Evolutionary conservation across 805 yeast species (phyloP), one percentile per base, ranked within the genome.

Genomic region (Monosporozyma aquatica): DNA sequence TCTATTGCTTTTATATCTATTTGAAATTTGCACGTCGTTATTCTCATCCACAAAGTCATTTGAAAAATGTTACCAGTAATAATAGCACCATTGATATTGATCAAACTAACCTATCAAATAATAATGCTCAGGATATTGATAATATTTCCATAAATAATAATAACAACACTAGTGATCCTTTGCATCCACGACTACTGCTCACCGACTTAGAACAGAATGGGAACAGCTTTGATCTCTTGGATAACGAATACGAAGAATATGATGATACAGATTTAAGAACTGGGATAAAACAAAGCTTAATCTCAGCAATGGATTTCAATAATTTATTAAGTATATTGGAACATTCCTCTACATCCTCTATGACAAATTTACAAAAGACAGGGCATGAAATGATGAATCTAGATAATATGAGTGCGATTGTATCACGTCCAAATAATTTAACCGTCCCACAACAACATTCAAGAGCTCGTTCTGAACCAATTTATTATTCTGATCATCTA

Each of bases 231-330:
- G 35, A 15, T 14, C 33, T 15, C 2, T n/a, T n/a, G n/a, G n/a
- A n/a, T n/a, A n/a, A n/a, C n/a, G n/a, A 23, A 23, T 23, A 6
- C 4, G 43, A 39, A 3, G 28, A 24, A 23, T 26, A 28, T 23
- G 41, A 37, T 32, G 43, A 43, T 7, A 27, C 36, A 9, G 15
- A 23, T 8, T 30, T 48, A 26, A 41, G 47, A 24, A 40, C 41
- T 13, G 45, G 48, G 6, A 53, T 55, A 4, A 55, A 56, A 39
- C 61, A 59, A n/a, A 59, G 56, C 38, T 32, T 61, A 7, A 47
- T 61, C 11, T 50, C 62, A 3, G 59, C 58, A 1, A 49, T 61
- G 58, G 64, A 61, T 43, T 55, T 51, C 39, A 54, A 49, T 33
- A 52, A 47, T 33, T 40, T 61, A 3, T 44, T 59, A 24, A 37